Base-by-base conservation (phyloP, 768 basidiomycete genomes). In the Rhodotorula sphaerocarpa region DNA sequence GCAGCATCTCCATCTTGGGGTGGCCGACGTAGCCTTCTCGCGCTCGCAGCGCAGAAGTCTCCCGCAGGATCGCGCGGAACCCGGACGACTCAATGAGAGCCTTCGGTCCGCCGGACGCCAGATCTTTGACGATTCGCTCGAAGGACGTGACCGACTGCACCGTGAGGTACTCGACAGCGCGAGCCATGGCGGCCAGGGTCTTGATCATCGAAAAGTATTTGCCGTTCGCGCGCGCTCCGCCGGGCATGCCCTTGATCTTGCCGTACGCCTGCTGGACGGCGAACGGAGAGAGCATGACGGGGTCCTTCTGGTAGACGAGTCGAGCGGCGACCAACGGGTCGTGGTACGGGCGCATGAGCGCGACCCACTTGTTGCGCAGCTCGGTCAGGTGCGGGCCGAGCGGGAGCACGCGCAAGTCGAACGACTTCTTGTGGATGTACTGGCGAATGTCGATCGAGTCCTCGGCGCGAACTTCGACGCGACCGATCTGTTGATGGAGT, bases 391-490 rank as follows among this genome's bases (percentile, higher is more conserved):
- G 82, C 3, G 82, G 82, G 34, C 77, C 81, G 81, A 95, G 86
- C 42, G 76, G 77, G 57, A 97, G 83, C 44, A 88, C 78, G 73
- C 90, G 86, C 60, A 87, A 83, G 64, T 85, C 69, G 66, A 65
- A 63, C 33, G 85, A 89, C 81, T 97, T 99, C 68, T 87, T 82
- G 72, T 90, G 85, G 70, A 93, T 81, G 72, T 93, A 99, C 41
- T 81, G 80, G 67, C 82, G 81, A 41, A 97, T 79, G 76, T 97
- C 95, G 30, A 91, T 75, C 70, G 90, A 90, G 59, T 84, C 80
- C 72, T 96, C 95, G 72, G 93, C 84, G 55, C 95, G 82, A 66
- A 97, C 88, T 73, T 97, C 93, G 60, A 99, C 92, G 61, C 84
- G 83, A 69, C 90, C 90, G 58, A 99, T 91, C 66, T 72, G 57